Evolutionary conservation across 164 flowering plant species (phyloP), one percentile per base, ranked within the genome.

Genomic region (Chimonanthus praecox): DNA sequence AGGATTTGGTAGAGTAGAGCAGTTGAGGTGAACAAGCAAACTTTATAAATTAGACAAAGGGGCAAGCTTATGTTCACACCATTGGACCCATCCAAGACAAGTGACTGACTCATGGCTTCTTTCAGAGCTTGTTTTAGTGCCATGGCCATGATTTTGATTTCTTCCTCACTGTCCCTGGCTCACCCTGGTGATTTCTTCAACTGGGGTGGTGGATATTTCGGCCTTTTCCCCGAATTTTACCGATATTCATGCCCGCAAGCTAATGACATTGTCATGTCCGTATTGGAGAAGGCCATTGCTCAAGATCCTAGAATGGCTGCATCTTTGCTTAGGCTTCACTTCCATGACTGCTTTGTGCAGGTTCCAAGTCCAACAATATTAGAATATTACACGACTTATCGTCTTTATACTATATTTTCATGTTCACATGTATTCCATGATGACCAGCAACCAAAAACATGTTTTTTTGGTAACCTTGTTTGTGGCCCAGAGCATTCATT

Each of bases 311-410:
- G 94, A 49, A 86, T 90, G 83, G 94, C 97, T 79, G 98, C 98
- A 47, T 87, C 97, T 71, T 78, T 94, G 84, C 88, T 94, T 45
- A 84, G 98, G 82, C 97, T 94, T 77, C 97, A 91, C 70, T 94
- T 94, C 84, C 98, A 94, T 79, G 98, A 94, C 76, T 94, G 98
- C 79, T 92, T 94, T 76, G 95, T 80, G n/a, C 94, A 91, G 97
- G 97, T 94, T 69, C 4, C 3, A 45, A 11, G 60, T 54, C 33
- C 60, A 54, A 54, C n/a, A 54, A 54, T 4, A 11, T 54, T 13
- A 54, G 5, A 54, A 54, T 4, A 11, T 54, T 13, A 54, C 16
- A 54, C 60, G 5, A 54, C 5, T 13, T 5, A 10, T 10, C 5
- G 11, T n/a, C 60, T 13, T 54, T 9, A 11, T 54, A 6, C 2